A percentile compares a stretch with the other conserved stretches of the same genome.
These are phyloP conservation scores for Nannizziopsis barbatae DNA, from an alignment of 2,329 filamentous ascomycete species.

Conservation along the genomic window DNA sequence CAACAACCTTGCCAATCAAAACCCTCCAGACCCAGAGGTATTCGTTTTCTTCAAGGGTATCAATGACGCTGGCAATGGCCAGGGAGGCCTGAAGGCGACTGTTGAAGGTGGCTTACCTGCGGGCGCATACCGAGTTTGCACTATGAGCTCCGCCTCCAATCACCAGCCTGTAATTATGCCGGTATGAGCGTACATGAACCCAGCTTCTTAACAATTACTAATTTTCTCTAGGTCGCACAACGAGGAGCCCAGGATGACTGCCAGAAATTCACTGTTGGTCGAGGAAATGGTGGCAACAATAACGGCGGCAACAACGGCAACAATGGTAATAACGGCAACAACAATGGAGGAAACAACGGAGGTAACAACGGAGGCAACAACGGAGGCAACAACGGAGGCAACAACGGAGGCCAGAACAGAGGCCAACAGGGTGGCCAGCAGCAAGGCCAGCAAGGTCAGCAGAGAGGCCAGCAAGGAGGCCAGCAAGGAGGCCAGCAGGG, in stretches of 20 bases:
- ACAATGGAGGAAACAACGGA: not conserved
- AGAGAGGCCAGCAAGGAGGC: not conserved
- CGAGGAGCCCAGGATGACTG: constrained; percentile 45
- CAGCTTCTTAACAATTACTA: not conserved
- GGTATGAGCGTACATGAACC: constrained; percentile 13
- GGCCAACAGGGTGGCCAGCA: constrained; percentile 8
- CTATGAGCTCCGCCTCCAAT: constrained; percentile 42
- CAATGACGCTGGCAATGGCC: constrained; percentile 41
- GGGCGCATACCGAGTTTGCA: constrained; percentile 43
- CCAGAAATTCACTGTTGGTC: constrained; percentile 37
- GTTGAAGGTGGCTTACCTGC: constrained; percentile 39
- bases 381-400: constrained; percentile 8
- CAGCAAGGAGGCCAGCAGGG: constrained; percentile 4
- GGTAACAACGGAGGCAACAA: constrained; percentile 5
- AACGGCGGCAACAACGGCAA: constrained; percentile 3
- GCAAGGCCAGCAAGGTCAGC: constrained; percentile 2
- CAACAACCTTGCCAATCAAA: constrained; percentile 24
- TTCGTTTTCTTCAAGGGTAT: constrained; percentile 51
- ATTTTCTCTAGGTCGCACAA: constrained; percentile 34
- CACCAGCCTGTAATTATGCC: constrained; percentile 51
- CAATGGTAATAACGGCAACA: not conserved
- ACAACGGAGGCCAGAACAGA: constrained; percentile 8
- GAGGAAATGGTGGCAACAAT: constrained; percentile 12
- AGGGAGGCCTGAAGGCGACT: constrained; percentile 36
- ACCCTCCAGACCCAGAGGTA: constrained; percentile 31